Percentiles rank a stretch among this genome's conserved stretches.
phyloP scores from a whole-genome alignment of 768 basidiomycete genomes.

The Coprinellus micaceus region DNA sequence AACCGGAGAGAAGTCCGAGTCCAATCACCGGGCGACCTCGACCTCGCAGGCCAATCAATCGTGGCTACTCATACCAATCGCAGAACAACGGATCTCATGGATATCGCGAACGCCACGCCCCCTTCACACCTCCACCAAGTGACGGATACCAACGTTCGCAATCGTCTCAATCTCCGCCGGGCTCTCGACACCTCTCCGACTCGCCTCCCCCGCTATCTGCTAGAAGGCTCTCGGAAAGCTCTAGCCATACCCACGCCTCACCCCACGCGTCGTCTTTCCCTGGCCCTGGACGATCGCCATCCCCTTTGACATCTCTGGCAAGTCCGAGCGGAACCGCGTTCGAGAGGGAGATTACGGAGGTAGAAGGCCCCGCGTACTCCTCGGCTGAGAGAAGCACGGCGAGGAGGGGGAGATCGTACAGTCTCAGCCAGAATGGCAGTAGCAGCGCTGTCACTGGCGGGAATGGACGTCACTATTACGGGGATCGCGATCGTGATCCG shows the following conservation, averaged over 20 bases:
- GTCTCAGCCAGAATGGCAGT: background rate
- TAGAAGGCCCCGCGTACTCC: background rate
- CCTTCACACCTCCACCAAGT: too few species aligned
- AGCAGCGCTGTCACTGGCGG: background rate
- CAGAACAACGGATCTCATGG: background rate
- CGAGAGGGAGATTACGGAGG: too few species aligned
- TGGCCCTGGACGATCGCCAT: slow-evolving; percentile 1
- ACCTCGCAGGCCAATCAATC: slow-evolving; percentile 4
- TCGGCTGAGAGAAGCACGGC: background rate
- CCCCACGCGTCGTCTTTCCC: background rate
- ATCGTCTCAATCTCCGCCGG: background rate
- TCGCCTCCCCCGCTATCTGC: background rate
- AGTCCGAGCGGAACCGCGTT: background rate
- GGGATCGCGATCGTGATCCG: background rate
- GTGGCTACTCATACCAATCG: background rate
- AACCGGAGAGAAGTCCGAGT: slow-evolving; percentile 14
- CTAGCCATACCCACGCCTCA: too few species aligned
- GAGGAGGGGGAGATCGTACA: background rate
- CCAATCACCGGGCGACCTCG: slow-evolving; percentile 10
- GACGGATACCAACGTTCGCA: background rate
- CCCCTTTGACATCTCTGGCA: background rate
- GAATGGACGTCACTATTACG: background rate
- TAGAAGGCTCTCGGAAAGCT: background rate
- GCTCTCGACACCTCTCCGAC: background rate
- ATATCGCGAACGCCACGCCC: background rate